Base-by-base conservation (phyloP, 2,329 filamentous ascomycete genomes). In the Didymosphaeria variabile region DNA sequence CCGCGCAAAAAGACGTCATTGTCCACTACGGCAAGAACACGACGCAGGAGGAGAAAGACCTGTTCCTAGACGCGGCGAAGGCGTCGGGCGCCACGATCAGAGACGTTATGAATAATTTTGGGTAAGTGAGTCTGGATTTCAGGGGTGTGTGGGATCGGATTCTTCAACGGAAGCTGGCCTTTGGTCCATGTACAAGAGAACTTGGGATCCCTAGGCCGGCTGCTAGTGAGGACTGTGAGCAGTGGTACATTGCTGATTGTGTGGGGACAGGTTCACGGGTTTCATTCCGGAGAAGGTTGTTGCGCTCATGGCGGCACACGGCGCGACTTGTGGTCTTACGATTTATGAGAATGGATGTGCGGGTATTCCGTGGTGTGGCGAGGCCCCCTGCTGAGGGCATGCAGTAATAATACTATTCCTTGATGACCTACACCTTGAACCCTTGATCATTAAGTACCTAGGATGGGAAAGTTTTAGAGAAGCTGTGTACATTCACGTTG, bases 351-450 rank as follows among this genome's bases (percentile, higher is more conserved):
- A 68, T 50, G 67, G 62, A 6, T 69, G 67, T 46, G 38, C 57
- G 31, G 65, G 62, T 29, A 61, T 69, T 51, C 67, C 67, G 23
- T 69, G 67, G 67, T 69, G 67, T 42, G 67, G 67, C 0, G 67
- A 69, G 55, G 65, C 67, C 13, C 67, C 67, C 31, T 69, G 67
- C 53, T 69, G 65, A 60, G 54, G 29, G 26, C 15, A 21, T n/a
- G n/a, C n/a, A n/a, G n/a, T 3, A 5, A 31, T 32, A 31, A 15
- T 5, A n/a, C 15, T 4, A 10, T 12, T n/a, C n/a, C n/a, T 15
- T 17, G 21, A 17, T 13, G 31, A 29, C 26, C 23, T 26, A 29
- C 10, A 21, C 21, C 38, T 21, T 23, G 6, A 29, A 6, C 0
- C 32, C 4, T 52, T 36, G 12, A 13, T 13, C 12, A 19, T 8